Percentiles rank a stretch among this genome's conserved stretches.
Evolutionary conservation across 2,329 filamentous ascomycete genomes (phyloP).

Genomic region (Kalmusia sp.): DNA sequence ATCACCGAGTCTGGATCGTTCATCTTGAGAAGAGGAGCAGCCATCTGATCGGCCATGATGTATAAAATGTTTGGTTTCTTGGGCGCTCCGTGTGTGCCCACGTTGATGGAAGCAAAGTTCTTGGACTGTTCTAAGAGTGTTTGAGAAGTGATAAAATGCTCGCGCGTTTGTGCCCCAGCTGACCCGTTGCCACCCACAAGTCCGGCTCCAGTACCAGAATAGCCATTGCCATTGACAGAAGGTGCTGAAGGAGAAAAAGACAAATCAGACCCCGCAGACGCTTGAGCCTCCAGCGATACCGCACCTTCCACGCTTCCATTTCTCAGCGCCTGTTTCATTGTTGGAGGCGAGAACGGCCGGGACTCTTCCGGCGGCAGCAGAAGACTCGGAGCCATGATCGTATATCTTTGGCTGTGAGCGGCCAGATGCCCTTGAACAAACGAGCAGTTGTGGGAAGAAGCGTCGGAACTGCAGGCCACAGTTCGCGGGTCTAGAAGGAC

Average conservation of each 20-base stretch:
- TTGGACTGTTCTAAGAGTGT: slow-evolving; percentile 33
- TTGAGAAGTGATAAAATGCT: slow-evolving; percentile 35
- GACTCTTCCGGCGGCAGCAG: slow-evolving; percentile 34
- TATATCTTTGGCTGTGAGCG: background rate
- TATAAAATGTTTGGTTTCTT: slow-evolving; percentile 79
- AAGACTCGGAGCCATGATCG: slow-evolving; percentile 40
- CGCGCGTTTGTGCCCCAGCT: slow-evolving; percentile 20
- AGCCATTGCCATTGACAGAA: slow-evolving; percentile 19
- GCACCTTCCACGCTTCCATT: slow-evolving; percentile 15
- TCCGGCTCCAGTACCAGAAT: slow-evolving; percentile 13
- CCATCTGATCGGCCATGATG: slow-evolving; percentile 97
- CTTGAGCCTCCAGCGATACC: slow-evolving; percentile 31
- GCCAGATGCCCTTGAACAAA: background rate
- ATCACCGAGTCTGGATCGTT: slow-evolving; percentile 89
- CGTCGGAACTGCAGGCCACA: background rate
- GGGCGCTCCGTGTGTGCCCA: slow-evolving; percentile 14
- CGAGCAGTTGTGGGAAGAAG: background rate
- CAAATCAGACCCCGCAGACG: slow-evolving; percentile 21
- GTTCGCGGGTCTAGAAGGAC: background rate
- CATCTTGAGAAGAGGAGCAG: slow-evolving; percentile 88
- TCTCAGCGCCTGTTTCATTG: slow-evolving; percentile 25
- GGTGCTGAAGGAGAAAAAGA: slow-evolving; percentile 24
- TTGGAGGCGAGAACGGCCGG: slow-evolving; percentile 19
- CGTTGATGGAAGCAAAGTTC: slow-evolving; percentile 29
- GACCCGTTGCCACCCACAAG: slow-evolving; percentile 15